Evolutionary conservation across 306 rosid genomes (phyloP), one percentile per base, ranked within the genome.

Genomic region (Notholithocarpus densiflorus): DNA sequence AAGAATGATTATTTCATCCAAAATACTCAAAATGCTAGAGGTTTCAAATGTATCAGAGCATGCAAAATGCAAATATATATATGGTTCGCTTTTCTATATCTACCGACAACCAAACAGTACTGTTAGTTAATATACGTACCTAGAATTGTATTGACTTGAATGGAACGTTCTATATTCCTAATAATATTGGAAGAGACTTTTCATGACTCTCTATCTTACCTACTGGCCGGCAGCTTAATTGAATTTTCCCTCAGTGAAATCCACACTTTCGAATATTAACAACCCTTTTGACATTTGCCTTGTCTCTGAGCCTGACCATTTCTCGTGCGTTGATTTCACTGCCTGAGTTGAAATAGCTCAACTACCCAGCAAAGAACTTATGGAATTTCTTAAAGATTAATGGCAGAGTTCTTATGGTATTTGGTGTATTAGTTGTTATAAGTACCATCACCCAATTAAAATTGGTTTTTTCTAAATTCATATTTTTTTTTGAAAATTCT

Each of bases 281-380:
- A 68, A 81, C 77, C 78, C 45, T 40, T 45, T 83, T 85, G 90
- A 87, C 88, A 53, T 71, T 80, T 32, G 12, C 65, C 64, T 75
- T 45, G 52, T 76, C 75, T 73, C 73, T 76, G 86, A 82, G 80
- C 76, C 69, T 45, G 82, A 76, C 76, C 43, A 37, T 24, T 31
- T 24, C 21, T 6, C 68, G n/a, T 71, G 59, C 59, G 53, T 65
- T 68, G 79, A 83, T 74, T 75, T 80, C 29, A 68, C 51, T 71
- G 56, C 57, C 65, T 27, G 26, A 72, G 54, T 75, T 60, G 57
- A 83, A 73, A 71, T 56, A 77, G 65, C 81, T 74, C 64, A 80
- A 75, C 87, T 57, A 71, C 65, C 75, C 77, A 53, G 72, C 77
- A 77, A 57, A 17, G 65, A 65, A 45, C 56, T 82, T 74, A 29